Conservation (phyloP, 1,284 basidiomycete species). For the Rhodotorula sp. region DNA sequence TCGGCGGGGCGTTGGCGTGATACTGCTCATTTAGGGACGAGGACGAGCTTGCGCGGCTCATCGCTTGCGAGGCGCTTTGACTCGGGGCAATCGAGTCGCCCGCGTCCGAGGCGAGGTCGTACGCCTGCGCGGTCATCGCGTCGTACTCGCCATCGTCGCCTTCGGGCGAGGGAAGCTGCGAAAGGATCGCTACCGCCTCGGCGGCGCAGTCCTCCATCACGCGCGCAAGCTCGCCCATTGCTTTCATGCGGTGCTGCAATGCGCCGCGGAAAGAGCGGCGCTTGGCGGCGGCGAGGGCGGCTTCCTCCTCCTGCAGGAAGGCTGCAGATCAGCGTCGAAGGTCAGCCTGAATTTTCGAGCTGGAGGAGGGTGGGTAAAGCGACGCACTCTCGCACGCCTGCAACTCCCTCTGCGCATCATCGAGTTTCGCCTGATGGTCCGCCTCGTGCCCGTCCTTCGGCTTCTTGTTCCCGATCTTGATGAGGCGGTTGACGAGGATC, state of each 20-base stretch:
- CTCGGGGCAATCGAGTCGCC: constrained; percentile 51
- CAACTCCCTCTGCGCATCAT: constrained; percentile 52
- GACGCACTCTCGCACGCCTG: constrained; percentile 53
- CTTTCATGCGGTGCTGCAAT: constrained; percentile 52
- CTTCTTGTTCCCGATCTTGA: constrained; percentile 52
- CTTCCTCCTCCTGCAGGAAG: constrained; percentile 49
- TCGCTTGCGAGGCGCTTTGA: constrained; percentile 51
- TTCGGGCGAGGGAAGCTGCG: constrained; percentile 42
- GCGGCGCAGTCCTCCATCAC: constrained; percentile 52
- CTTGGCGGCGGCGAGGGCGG: constrained; percentile 52
- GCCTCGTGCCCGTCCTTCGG: constrained; percentile 42
- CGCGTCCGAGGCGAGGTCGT: constrained; percentile 39
- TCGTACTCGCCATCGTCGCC: constrained; percentile 17
- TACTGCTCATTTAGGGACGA: constrained; percentile 28
- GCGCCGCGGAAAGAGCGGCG: constrained; percentile 54
- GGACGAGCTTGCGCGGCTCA: constrained; percentile 40
- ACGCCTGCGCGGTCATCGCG: constrained; percentile 17
- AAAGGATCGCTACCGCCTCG: constrained; percentile 50
- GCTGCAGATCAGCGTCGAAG: background rate
- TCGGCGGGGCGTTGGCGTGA: constrained; percentile 12
- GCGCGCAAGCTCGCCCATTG: constrained; percentile 52
- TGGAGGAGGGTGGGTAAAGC: no score
- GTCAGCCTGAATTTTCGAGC: background rate
- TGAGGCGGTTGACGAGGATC: constrained; percentile 53
- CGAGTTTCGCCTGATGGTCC: constrained; percentile 49